Evolutionary conservation across 139 green algal species (phyloP).

Genomic region (Pleodorina starrii): DNA sequence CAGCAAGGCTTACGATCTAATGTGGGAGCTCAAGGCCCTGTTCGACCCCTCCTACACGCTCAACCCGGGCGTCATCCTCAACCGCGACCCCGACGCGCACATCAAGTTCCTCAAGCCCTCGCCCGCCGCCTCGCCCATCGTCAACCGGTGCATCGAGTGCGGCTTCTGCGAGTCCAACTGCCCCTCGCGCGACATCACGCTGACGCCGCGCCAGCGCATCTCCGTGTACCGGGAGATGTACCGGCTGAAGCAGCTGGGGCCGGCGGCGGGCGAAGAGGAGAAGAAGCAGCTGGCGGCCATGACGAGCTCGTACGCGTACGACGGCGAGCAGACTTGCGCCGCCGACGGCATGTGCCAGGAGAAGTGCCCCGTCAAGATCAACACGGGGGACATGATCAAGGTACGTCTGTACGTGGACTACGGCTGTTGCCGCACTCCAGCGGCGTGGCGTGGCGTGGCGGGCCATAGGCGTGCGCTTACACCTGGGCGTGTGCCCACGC

Average conservation of each 20-base stretch:
- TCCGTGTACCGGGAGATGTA: constrained; percentile 92
- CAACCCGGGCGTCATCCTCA: constrained; percentile 89
- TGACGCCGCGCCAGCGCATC: constrained; percentile 97
- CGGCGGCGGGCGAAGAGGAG: constrained; percentile 63
- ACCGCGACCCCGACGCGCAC: constrained; percentile 86
- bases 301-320: constrained; percentile 62
- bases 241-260: constrained; percentile 69
- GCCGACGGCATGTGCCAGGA: constrained; percentile 98
- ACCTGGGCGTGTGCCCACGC: no score
- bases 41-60: constrained; percentile 95
- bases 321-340: constrained; percentile 93
- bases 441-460: not conserved
- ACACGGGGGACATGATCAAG: constrained; percentile 97
- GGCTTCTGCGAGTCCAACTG: constrained; percentile 99
- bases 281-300: constrained; percentile 64
- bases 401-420: no score
- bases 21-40: constrained; percentile 98
- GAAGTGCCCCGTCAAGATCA: constrained; percentile 99
- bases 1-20: constrained; percentile 93
- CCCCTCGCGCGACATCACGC: constrained; percentile 91
- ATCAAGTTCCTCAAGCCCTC: constrained; percentile 93
- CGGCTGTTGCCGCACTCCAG: no score
- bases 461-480: no score
- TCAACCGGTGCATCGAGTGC: constrained; percentile 96
- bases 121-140: constrained; percentile 75